phyloP scores from a whole-genome alignment of 805 yeast genomes.

The Ogataea allantospora region DNA sequence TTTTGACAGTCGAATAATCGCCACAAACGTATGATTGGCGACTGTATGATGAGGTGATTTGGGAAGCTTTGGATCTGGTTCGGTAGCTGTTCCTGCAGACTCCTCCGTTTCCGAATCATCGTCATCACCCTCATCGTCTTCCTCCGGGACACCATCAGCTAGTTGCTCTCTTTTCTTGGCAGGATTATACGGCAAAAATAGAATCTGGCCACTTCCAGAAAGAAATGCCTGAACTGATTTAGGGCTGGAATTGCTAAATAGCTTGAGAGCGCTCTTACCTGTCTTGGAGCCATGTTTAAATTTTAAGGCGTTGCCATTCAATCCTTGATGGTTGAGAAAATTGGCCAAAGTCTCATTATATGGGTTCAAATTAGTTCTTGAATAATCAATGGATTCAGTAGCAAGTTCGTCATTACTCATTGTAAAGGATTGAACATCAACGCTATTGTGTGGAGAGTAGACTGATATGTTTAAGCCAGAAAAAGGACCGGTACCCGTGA shows the following conservation, averaged over 20 bases:
- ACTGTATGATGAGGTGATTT: conserved; percentile 24
- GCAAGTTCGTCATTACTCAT: conserved; percentile 28
- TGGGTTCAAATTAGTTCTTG: conserved; percentile 21
- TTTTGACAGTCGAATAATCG: conserved; percentile 45
- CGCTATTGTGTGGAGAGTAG: conserved; percentile 22
- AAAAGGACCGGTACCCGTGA: conserved; percentile 4
- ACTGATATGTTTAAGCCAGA: conserved; percentile 2
- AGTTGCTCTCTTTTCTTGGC: conserved; percentile 28
- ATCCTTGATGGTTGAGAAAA: conserved; percentile 30
- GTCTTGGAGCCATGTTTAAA: conserved; percentile 20
- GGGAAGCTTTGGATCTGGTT: conserved; percentile 1
- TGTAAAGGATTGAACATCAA: conserved; percentile 20
- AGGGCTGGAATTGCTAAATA: conserved; percentile 8
- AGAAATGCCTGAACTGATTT: conserved; percentile 24
- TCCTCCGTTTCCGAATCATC: conserved; percentile 18
- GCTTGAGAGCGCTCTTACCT: conserved; percentile 13
- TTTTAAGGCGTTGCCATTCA: conserved; percentile 27
- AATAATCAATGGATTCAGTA: conserved; percentile 23
- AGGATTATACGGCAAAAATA: conserved; percentile 36
- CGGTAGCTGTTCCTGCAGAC: conserved; percentile 1
- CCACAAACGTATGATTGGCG: conserved; percentile 49
- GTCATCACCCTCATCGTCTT: conserved; percentile 29
- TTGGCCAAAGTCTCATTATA: conserved; percentile 28
- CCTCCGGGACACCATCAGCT: conserved; percentile 26
- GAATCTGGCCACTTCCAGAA: conserved; percentile 35